These are phyloP conservation scores for Penicillium ochrochloron DNA, from an alignment of 495 filamentous ascomycete species.

Conservation along the genomic window DNA sequence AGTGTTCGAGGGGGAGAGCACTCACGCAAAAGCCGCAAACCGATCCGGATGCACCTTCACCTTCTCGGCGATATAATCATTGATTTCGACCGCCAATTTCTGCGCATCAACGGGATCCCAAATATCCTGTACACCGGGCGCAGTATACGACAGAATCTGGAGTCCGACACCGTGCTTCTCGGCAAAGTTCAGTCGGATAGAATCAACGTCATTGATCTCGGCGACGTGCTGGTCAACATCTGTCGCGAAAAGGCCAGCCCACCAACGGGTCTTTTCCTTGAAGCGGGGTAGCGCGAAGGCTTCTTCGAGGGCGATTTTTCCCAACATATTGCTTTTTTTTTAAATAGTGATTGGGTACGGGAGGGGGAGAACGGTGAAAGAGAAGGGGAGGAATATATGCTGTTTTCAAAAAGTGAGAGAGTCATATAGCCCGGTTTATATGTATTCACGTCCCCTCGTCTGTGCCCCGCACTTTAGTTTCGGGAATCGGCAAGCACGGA, in stretches of 20 bases:
- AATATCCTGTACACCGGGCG: conserved; percentile 63
- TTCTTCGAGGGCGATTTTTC: conserved; percentile 58
- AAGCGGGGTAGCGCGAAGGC: conserved; percentile 54
- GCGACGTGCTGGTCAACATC: conserved; percentile 46
- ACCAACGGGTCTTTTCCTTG: conserved; percentile 53
- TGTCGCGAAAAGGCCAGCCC: conserved; percentile 51
- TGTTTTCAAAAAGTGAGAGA: background rate
- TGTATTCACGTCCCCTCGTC: background rate
- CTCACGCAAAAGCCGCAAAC: conserved; percentile 61
- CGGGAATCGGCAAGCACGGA: conserved; percentile 1
- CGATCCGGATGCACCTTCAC: conserved; percentile 55
- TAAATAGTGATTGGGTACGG: background rate
- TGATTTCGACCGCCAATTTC: conserved; percentile 53
- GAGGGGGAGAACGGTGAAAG: background rate
- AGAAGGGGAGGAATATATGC: background rate
- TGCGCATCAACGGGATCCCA: conserved; percentile 52
- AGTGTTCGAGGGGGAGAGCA: background rate
- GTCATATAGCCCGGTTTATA: background rate
- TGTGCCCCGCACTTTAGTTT: conserved; percentile 8
- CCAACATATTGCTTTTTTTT: conserved; percentile 45
- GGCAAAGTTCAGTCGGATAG: conserved; percentile 54
- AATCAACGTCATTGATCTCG: conserved; percentile 56
- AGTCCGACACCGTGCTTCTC: conserved; percentile 64
- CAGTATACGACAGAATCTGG: conserved; percentile 45
- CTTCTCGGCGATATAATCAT: conserved; percentile 61